phyloP scores from a whole-genome alignment of 495 filamentous ascomycete genomes.

The Parathielavia hyrcaniae region DNA sequence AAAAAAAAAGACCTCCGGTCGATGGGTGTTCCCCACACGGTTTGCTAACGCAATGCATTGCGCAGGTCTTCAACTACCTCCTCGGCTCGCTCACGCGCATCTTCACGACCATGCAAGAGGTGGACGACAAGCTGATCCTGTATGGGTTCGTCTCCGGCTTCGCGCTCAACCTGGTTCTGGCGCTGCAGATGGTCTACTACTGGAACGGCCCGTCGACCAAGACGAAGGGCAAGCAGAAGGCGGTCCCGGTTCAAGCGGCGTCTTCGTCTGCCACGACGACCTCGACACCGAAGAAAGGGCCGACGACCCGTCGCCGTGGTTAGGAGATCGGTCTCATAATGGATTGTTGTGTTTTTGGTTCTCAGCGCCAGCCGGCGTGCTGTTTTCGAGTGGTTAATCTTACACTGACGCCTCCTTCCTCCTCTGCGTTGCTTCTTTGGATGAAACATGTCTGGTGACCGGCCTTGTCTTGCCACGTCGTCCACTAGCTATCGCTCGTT shows the following conservation, averaged over 20 bases:
- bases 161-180: conserved; percentile 76
- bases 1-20: not conserved
- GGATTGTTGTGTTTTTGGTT: conserved; percentile 10
- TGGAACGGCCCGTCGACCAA: conserved; percentile 71
- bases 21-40: not conserved
- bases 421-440: not conserved
- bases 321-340: conserved; percentile 23
- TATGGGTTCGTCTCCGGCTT: conserved; percentile 90
- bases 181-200: conserved; percentile 90
- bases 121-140: conserved; percentile 88
- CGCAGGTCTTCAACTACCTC: conserved; percentile 95
- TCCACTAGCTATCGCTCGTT: not conserved
- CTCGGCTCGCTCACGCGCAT: conserved; percentile 84
- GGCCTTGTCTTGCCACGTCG: not conserved
- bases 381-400: conserved; percentile 16
- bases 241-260: conserved; percentile 21
- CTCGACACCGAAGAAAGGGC: conserved; percentile 44
- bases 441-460: not conserved
- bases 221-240: conserved; percentile 46
- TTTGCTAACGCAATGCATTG: not conserved
- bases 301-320: conserved; percentile 50
- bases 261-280: conserved; percentile 31
- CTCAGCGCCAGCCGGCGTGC: conserved; percentile 2
- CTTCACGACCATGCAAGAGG: conserved; percentile 94
- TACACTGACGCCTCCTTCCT: conserved; percentile 10